phyloP scores from a whole-genome alignment of 192 early-diverging fungal genomes.

The Diversispora eburnea region DNA sequence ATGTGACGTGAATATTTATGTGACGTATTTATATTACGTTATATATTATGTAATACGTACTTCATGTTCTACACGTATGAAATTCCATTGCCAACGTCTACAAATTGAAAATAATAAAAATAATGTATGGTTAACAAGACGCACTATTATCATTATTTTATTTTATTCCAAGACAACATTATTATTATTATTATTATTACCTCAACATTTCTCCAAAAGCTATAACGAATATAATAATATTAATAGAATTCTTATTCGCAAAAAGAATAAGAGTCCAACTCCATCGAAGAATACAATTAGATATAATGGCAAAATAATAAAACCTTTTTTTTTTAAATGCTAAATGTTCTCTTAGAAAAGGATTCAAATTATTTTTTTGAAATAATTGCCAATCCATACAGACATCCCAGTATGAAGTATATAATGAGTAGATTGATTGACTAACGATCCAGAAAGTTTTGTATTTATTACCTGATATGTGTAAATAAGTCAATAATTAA shows the following conservation, averaged over 20 bases:
- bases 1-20: too few relatives aligned
- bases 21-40: too few relatives aligned
- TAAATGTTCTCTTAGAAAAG: slow-evolving; percentile 56
- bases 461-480: not conserved
- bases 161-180: too few relatives aligned
- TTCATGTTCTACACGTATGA: too few relatives aligned
- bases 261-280: slow-evolving; percentile 52
- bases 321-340: slow-evolving; percentile 47
- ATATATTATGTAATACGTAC: too few relatives aligned
- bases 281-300: slow-evolving; percentile 64
- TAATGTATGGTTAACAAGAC: too few relatives aligned
- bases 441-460: slow-evolving; percentile 44
- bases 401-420: slow-evolving; percentile 58
- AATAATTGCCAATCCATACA: slow-evolving; percentile 65
- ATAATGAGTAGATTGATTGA: slow-evolving; percentile 46
- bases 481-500: not conserved
- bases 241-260: not conserved
- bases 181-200: too few relatives aligned
- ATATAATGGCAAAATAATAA: slow-evolving; percentile 66
- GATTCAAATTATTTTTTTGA: slow-evolving; percentile 46
- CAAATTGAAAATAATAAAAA: too few relatives aligned
- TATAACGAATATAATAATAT: slow-evolving; percentile 3
- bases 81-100: too few relatives aligned
- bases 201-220: too few relatives aligned
- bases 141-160: too few relatives aligned